Evolutionary conservation across 2,329 filamentous ascomycete species (phyloP), one percentile per base, ranked within the genome.

Genomic region (Diaporthe longicolla): DNA sequence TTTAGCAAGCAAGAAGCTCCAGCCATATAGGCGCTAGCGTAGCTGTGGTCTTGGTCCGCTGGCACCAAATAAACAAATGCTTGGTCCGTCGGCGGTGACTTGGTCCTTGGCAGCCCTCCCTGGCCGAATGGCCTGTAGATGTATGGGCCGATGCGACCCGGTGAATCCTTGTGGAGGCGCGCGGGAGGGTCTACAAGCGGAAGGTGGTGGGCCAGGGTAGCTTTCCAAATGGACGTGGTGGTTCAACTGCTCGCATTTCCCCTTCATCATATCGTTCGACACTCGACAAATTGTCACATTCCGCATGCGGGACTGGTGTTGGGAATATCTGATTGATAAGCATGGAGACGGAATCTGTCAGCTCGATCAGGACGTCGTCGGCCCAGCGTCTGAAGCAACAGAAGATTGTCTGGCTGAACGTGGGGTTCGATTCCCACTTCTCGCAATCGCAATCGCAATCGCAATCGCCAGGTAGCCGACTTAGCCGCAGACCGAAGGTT

Each of bases 121-220:
- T 26, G n/a, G 17, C 35, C 15, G 37, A 45, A 61, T 45, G 6
- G 37, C 26, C 3, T 5, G 21, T 45, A n/a, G 24, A 10, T 24
- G n/a, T 21, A 43, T 61, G 29, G 37, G 59, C 59, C 40, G 59
- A 63, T 63, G 40, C 37, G 24, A 21, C 59, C 37, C 7, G 7
- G 9, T 11, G 32, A 10, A 24, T 17, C 59, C 59, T 37, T 45
- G 59, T 21, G 59, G 40, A 63, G 59, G 59, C 59, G 59, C 59
- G 59, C 40, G 59, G 59, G 59, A 63, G 29, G 59, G 40, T 29
- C 40, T 19, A 9, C 26, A 63, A 48, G 40, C 59, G 59, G 59
- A 63, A 63, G 59, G 59, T 63, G 24, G 59, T 48, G 59, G 40
- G 40, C 40, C 40, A 17, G 37, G 59, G 59, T 45, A 32, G 37